Base-by-base conservation (phyloP, 225 moss, liverwort and hornwort species). In the Pseudisothecium myosuroides region DNA sequence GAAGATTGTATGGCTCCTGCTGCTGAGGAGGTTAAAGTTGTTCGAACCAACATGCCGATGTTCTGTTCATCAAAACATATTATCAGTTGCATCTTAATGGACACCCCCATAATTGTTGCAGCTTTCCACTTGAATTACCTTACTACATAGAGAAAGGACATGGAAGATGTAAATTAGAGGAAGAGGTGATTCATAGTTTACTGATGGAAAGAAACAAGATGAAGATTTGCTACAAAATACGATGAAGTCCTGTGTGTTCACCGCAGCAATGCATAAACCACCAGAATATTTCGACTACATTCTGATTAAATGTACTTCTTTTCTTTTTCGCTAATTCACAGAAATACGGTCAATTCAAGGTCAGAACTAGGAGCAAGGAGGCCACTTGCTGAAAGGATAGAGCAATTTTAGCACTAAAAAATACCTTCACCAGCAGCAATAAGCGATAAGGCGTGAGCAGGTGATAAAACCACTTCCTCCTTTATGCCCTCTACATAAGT, bases 381-480 rank as follows among this genome's bases (percentile, higher is more conserved):
- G 20, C 21, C 75, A 76, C 76, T 68, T 32, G 74, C 80, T 39
- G 56, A 71, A 87, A 80, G 19, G n/a, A 76, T 39, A 83, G 43
- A 88, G 76, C 58, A 91, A 89, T 12, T 89, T 71, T n/a, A 76
- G 85, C 69, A 88, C n/a, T 17, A 54, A 54, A 62, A 91, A 83
- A 69, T 91, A 98, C 98, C 98, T 97, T 98, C 98, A 87, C 98
- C 98, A 93, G 98, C 98, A 89, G 98, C 98, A 93, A 98, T 97
- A 29, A 98, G 92, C 59, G 98, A 98, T 58, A 98, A 92, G 58
- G 98, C 98, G 91, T 98, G 98, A 61, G 98, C 98, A 80, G 98
- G 98, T 80, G 98, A 98, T 87, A 98, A 91, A 68, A 98, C 98
- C 76, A 98, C 98, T 92, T 98, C 98, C 90, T 98, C 98, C 88